Base-by-base conservation (phyloP, 371 early-diverging fungal species). In the Saksenaea vasiformis region DNA sequence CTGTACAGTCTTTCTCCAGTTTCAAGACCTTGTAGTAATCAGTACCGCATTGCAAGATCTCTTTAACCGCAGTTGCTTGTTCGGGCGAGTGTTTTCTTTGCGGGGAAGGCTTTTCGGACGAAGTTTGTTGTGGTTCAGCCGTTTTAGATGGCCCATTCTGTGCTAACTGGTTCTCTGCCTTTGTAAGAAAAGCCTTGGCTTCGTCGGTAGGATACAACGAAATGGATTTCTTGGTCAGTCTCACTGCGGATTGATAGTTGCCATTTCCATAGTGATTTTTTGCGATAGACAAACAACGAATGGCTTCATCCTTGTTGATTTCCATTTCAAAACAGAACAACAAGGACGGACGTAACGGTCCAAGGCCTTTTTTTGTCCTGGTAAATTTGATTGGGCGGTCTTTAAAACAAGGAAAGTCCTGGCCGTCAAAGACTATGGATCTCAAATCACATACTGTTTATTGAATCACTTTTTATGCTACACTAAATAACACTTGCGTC, bases 11-110 rank as follows among this genome's bases (percentile, higher is more conserved):
- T 77, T 92, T 94, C 13, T 85, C 82, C 28, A 99, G 72, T 0
- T 92, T 92, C n/a, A 99, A 79, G 13, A 98, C 86, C 27, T 86
- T 89, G 72, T 98, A 98, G 67, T 92, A 93, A 73, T 98, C 94
- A 56, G 79, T 79, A 24, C 91, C 88, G 61, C 84, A 87, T 1
- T 82, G 74, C 54, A 89, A 78, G 38, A 96, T 91, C 37, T 75
- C 70, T 65, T 88, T 91, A 27, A 97, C 96, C 2, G 94, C 94
- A 13, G 70, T 83, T 0, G 78, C 85, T 69, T 96, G 96, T 35
- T 95, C 95, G 7, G 70, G 61, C 2, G 96, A 94, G 66, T 88
- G 92, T 9, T 91, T 86, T 60, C 91, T 78, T 59, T 77, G 68
- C 10, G 60, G 22, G 24, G 65, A 31, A 11, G 68, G 31, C 36